A percentile compares a stretch with the other conserved stretches of the same genome.
Conservation (phyloP, 495 filamentous ascomycete genomes). For the Annulohypoxylon moriforme region DNA sequence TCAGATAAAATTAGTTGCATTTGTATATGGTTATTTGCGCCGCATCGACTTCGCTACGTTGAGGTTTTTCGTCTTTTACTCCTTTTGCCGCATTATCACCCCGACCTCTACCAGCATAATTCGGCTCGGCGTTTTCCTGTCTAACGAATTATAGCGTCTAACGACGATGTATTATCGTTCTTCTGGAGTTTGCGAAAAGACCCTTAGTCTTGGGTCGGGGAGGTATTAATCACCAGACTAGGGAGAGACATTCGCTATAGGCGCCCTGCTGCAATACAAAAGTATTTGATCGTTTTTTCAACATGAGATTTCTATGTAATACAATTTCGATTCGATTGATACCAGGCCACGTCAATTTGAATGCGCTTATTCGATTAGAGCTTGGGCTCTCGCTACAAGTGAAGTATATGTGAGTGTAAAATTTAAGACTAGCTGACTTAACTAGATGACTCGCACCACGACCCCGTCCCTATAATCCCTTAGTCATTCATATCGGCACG, state of each 20-base stretch:
- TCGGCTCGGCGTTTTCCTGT: constrained; percentile 23
- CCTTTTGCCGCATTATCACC: constrained; percentile 26
- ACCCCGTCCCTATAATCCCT: background rate
- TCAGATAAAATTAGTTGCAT: constrained; percentile 45
- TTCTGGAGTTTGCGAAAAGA: constrained; percentile 9
- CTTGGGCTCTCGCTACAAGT: background rate
- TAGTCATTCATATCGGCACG: constrained; percentile 19
- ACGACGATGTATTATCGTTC: constrained; percentile 17
- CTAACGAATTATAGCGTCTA: constrained; percentile 20
- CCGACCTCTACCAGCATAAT: constrained; percentile 28
- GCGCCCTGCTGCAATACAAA: constrained; percentile 46
- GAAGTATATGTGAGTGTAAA: background rate
- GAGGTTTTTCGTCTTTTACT: constrained; percentile 39
- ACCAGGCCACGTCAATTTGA: background rate
- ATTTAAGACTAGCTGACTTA: background rate
- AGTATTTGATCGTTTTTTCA: constrained; percentile 37
- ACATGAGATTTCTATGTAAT: constrained; percentile 12
- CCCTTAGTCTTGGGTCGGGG: constrained; percentile 7
- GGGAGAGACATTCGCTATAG: constrained; percentile 46
- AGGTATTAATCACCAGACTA: constrained; percentile 12
- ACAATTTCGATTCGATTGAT: background rate
- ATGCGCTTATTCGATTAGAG: background rate
- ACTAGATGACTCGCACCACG: background rate
- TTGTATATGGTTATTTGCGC: constrained; percentile 42
- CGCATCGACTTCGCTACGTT: constrained; percentile 16